A percentile compares a stretch with the other conserved stretches of the same genome.
phyloP scores from a whole-genome alignment of 129 eudicot genomes.

The Pittosporum tobira region DNA sequence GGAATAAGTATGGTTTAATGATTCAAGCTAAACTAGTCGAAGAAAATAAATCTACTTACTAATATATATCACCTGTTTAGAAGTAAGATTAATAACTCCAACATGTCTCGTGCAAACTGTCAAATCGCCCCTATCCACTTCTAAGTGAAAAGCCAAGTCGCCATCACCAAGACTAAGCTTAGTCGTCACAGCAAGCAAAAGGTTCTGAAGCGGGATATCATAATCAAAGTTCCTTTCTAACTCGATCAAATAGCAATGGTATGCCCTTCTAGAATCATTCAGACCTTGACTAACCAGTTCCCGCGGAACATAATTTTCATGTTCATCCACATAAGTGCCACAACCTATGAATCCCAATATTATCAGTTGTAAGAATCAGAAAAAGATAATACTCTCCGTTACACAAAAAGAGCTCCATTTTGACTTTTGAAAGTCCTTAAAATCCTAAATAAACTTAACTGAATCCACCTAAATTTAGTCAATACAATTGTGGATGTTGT shows the following conservation, averaged over 20 bases:
- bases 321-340: slow-evolving; percentile 7
- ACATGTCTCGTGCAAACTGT: slow-evolving; percentile 17
- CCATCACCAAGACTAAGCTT: slow-evolving; percentile 27
- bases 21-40: neutral
- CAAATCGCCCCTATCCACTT: slow-evolving; percentile 26
- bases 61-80: slow-evolving; percentile 25
- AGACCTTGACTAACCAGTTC: slow-evolving; percentile 27
- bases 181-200: slow-evolving; percentile 31
- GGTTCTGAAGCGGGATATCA: slow-evolving; percentile 20
- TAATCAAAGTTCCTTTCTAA: slow-evolving; percentile 16
- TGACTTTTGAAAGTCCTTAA: too few relatives aligned
- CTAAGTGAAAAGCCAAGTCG: slow-evolving; percentile 17
- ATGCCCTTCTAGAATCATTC: slow-evolving; percentile 4
- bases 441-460: too few relatives aligned
- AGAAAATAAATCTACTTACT: neutral
- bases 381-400: too few relatives aligned
- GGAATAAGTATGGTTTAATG: too few relatives aligned
- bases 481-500: too few relatives aligned
- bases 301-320: slow-evolving; percentile 13
- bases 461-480: too few relatives aligned
- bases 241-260: slow-evolving; percentile 37
- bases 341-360: neutral
- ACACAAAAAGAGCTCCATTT: too few relatives aligned
- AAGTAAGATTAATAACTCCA: slow-evolving; percentile 19
- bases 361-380: too few relatives aligned